Base-by-base conservation (phyloP, 495 filamentous ascomycete genomes). In the Aspergillus wentii region DNA sequence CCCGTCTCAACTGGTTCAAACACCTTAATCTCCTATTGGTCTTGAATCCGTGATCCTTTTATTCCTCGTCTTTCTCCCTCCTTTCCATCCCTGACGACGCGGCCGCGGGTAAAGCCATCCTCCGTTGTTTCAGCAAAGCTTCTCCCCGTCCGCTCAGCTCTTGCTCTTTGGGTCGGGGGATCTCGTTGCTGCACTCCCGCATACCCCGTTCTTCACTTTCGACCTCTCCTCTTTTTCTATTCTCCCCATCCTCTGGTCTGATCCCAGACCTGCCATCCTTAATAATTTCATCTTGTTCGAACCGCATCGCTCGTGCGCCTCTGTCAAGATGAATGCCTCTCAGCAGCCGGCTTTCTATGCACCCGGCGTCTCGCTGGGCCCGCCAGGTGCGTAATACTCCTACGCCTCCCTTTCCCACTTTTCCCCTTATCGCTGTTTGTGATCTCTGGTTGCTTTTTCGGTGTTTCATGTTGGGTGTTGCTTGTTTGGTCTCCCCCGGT, bases 331-430 rank as follows among this genome's bases (percentile, higher is more conserved):
- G 62, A 64, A 57, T 56, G 56, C 61, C 51, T 51, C 61, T 51
- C 64, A 52, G 35, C 45, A 54, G 28, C 39, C 56, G 44, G 51
- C 57, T 44, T 54, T 55, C 44, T 64, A 62, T 49, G 56, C 59
- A 49, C 58, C 64, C 40, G 55, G 61, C 54, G 52, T 62, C 35
- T 55, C 62, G 47, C 50, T 65, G 53, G 54, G 52, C 35, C 49
- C 52, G 40, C 50, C 52, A 61, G 62, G 64, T 68, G 51, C 59
- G 64, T 68, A 52, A 59, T 48, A 36, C 37, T 42, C 22, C 34
- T 35, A 41, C 33, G 29, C 36, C 38, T n/a, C 46, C 25, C 27
- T 38, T 32, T 34, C 28, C 35, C 36, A 17, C 30, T 19, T 11
- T 31, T 26, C 38, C 38, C 19, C 8, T 35, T 27, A 39, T 17